Conservation (phyloP, 208 protist species). For the Trypanosoma brucei region DNA sequence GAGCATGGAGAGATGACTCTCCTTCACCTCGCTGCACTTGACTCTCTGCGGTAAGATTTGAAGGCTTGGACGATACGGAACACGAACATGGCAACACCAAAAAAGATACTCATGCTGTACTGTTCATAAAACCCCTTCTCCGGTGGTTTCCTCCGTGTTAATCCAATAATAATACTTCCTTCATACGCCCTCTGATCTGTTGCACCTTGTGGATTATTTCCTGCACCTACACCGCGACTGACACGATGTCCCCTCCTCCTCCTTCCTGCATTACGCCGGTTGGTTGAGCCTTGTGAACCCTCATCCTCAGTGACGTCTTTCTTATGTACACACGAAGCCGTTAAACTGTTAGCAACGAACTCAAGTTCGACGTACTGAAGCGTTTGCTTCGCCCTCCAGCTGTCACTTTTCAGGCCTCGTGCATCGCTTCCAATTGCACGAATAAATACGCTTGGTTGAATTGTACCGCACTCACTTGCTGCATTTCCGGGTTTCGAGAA, state of each 20-base stretch:
- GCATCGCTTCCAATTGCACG: slow-evolving; percentile 34
- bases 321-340: slow-evolving; percentile 19
- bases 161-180: slow-evolving; percentile 21
- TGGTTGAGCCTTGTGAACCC: neutral
- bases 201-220: slow-evolving; percentile 10
- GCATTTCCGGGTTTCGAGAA: slow-evolving; percentile 7
- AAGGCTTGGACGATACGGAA: slow-evolving; percentile 23
- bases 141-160: slow-evolving; percentile 17
- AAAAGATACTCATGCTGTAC: slow-evolving; percentile 16
- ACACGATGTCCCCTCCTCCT: slow-evolving; percentile 26
- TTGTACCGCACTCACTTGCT: slow-evolving; percentile 19
- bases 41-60: slow-evolving; percentile 12
- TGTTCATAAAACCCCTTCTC: slow-evolving; percentile 22
- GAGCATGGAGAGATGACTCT: neutral
- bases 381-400: slow-evolving; percentile 36
- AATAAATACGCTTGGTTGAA: slow-evolving; percentile 31
- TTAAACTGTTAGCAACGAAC: slow-evolving; percentile 29
- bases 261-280: neutral
- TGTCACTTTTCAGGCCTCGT: slow-evolving; percentile 10
- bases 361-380: slow-evolving; percentile 47
- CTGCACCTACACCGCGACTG: slow-evolving; percentile 8
- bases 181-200: slow-evolving; percentile 14
- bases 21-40: neutral
- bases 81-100: slow-evolving; percentile 21
- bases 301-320: neutral